Base-by-base conservation (phyloP, 352 stramenopile genomes). In the Globisporangium sylvaticum region DNA sequence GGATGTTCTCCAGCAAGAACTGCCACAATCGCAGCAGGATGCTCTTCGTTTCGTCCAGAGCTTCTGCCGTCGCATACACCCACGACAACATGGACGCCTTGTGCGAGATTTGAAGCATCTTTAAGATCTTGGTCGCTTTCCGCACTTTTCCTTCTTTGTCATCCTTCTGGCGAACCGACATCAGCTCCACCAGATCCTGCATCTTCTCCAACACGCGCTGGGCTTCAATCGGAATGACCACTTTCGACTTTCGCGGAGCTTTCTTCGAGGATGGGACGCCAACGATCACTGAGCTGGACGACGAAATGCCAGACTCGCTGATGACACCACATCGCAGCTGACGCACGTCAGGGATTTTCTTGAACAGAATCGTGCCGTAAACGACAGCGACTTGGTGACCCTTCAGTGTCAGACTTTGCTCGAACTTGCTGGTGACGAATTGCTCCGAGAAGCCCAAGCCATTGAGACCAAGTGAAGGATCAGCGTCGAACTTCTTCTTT, bases 121-220 rank as follows among this genome's bases (percentile, higher is more conserved):
- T 93, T 27, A 96, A 55, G 66, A 96, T 95, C 70, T 96, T 96
- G 4, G 87, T 95, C 0, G 88, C 88, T 58, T 96, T 96, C 12
- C 88, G 79, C n/a, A 95, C 88, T 70, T 95, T 96, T 10, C 75
- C 86, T 77, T 96, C 88, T 68, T 96, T 95, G 72, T 95, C 88
- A 60, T 96, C 88, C 67, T 96, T 96, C 67, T 94, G 87, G 4
- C 87, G 85, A 31, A 90, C 89, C 3, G 87, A 80, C 88, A 96
- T 96, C 3, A 95, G 71, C 62, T 95, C 86, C 42, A 96, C 83
- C 1, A 96, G 69, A 54, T 94, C 88, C 65, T 96, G 87, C 83
- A 93, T 95, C 64, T 96, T 96, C 58, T 96, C 88, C 48, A 95
- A 59, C 20, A 96, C 79, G n/a, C 88, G 84, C 66, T 95, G 87